Base-by-base conservation (phyloP, 495 filamentous ascomycete species). In the Aspergillus incahuasiensis region DNA sequence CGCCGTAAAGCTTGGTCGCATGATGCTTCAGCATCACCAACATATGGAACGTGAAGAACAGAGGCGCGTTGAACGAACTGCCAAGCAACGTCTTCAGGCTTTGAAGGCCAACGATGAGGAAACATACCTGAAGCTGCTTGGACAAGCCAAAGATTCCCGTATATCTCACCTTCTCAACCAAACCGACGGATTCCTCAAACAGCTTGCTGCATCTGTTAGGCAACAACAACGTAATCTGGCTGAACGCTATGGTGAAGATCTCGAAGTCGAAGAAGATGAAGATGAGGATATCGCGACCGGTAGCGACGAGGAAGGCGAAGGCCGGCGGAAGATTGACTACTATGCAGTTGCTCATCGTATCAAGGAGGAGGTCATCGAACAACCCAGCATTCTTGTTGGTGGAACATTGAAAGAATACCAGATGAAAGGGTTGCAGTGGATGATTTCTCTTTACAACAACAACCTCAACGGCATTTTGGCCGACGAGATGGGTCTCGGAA, bases 381-480 rank as follows among this genome's bases (percentile, higher is more conserved):
- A 98, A 63, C 91, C 94, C 7, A 63, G 60, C 16, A 94, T 96
- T 39, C 82, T 98, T 50, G 87, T 95, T 56, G 94, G 94, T 58
- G 94, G 94, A 63, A 86, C 79, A 3, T 77, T 98, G 44, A 98
- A 98, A 71, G 94, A 98, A 67, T 98, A 98, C 73, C 94, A 98
- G 73, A 41, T 98, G 69, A 97, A 96, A 82, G 94, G 94, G 74
- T 71, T 98, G 56, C 94, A 98, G 69, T 98, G 94, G 94, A 97
- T 98, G 94, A 83, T 97, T 52, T 98, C 94, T 13, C 81, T 98
- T 20, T 98, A 97, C 75, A 97, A 97, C 83, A 98, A 98, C 80
- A 97, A 96, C 70, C 82, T 98, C 56, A 97, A 97, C 69, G 94
- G 94, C 81, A 97, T 98, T 60, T 76, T 98, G 57, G 94, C 94